Evolutionary conservation across 2,329 filamentous ascomycete species (phyloP).

Genomic region (Penicillium sclerotigenum): DNA sequence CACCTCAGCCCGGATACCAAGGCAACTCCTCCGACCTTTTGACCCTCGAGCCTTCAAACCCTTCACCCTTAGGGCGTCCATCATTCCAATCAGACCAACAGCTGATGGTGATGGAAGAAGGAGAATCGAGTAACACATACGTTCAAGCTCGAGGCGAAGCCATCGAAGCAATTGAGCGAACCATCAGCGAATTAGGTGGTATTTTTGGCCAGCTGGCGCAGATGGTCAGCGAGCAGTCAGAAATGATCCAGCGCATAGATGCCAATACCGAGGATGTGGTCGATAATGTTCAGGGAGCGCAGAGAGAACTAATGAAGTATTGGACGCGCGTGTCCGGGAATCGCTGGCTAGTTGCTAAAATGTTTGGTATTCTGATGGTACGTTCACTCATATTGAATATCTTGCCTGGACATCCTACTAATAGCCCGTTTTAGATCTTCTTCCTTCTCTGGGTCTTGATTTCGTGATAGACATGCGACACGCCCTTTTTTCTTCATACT

Average conservation of each 20-base stretch:
- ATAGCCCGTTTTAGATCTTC: slow-evolving; percentile 60
- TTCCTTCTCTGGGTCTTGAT: slow-evolving; percentile 73
- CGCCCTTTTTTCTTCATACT: slow-evolving; percentile 20
- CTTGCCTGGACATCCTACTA: not conserved
- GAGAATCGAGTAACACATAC: slow-evolving; percentile 78
- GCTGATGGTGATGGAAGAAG: slow-evolving; percentile 89
- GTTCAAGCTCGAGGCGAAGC: slow-evolving; percentile 92
- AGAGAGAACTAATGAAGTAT: slow-evolving; percentile 93
- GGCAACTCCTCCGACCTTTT: slow-evolving; percentile 64
- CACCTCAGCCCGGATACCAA: slow-evolving; percentile 56
- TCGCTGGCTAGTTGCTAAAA: slow-evolving; percentile 86
- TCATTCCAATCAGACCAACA: slow-evolving; percentile 73
- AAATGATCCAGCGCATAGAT: slow-evolving; percentile 96
- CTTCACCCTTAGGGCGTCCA: slow-evolving; percentile 46
- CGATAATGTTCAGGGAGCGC: slow-evolving; percentile 95
- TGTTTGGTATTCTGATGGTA: slow-evolving; percentile 78
- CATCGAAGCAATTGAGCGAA: slow-evolving; percentile 94
- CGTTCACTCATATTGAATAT: slow-evolving; percentile 11
- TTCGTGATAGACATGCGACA: slow-evolving; percentile 33
- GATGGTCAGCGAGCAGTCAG: slow-evolving; percentile 96
- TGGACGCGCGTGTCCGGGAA: slow-evolving; percentile 94
- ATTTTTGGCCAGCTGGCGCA: slow-evolving; percentile 93
- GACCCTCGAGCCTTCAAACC: slow-evolving; percentile 69
- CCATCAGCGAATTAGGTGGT: slow-evolving; percentile 83
- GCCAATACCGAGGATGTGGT: slow-evolving; percentile 97